These are phyloP conservation scores for Cladosporium sp. DNA, from an alignment of 2,329 filamentous ascomycete species.

Conservation along the genomic window DNA sequence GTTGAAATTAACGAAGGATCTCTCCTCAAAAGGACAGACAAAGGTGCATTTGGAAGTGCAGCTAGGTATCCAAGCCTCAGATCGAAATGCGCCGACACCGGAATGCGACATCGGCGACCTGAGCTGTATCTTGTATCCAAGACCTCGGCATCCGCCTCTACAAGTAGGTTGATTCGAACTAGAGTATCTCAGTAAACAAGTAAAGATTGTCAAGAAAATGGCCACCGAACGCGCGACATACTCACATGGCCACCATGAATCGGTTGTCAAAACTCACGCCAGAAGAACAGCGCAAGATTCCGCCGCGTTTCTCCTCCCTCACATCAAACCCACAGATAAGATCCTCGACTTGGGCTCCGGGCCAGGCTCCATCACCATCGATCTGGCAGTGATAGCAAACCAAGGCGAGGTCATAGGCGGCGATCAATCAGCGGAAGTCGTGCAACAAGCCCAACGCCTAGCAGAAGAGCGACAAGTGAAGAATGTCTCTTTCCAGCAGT, in stretches of 20 bases:
- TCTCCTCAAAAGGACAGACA: no score
- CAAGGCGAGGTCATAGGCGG: conserved; percentile 11
- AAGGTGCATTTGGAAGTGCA: no score
- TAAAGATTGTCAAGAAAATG: neutral
- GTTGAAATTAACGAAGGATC: no score
- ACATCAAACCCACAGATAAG: conserved; percentile 13
- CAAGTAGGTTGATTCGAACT: neutral
- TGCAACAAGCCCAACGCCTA: conserved; percentile 2
- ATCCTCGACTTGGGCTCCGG: conserved; percentile 19
- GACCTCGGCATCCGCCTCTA: neutral
- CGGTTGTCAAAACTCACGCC: conserved; percentile 8
- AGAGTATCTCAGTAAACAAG: no score
- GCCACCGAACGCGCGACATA: conserved; percentile 2
- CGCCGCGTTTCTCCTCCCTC: conserved; percentile 16
- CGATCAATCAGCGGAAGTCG: neutral
- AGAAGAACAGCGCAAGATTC: conserved; percentile 13
- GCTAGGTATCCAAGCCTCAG: no score
- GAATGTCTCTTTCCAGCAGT: conserved; percentile 19
- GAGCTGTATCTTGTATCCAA: neutral
- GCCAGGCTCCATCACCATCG: conserved; percentile 15
- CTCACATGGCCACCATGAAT: conserved; percentile 9
- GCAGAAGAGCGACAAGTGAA: conserved; percentile 1
- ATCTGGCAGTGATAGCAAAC: conserved; percentile 9
- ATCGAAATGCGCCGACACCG: neutral
- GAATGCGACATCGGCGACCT: neutral